Evolutionary conservation across 2,329 filamentous ascomycete species (phyloP), one percentile per base, ranked within the genome.

Genomic region (Septoria linicola): DNA sequence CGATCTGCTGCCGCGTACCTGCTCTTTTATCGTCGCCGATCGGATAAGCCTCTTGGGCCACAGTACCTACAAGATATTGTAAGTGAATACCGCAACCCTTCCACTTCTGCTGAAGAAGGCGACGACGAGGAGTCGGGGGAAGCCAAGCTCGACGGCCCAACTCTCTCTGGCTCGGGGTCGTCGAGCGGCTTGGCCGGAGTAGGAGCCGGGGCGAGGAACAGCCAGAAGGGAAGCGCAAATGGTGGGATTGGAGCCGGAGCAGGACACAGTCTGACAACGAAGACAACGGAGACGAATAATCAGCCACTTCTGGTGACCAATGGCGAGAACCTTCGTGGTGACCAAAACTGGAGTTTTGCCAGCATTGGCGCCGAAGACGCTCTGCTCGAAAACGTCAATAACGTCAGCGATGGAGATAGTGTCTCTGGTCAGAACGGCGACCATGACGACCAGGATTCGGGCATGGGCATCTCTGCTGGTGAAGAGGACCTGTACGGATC

Each of bases 11-110:
- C 87, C 16, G 93, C 93, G 0, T 99, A 99, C 70, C 80, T 99
- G 8, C 78, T 99, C 27, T 99, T 99, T 76, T 99, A 99, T 73
- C 88, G 93, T 34, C 87, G 93, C 51, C 86, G 89, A 58, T 89
- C 89, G 4, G 77, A 80, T 6, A 72, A 72, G 55, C 87, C 89
- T 57, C 82, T 99, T 59, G 93, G 93, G 51, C 91, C 91, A 20
- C 79, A 84, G 37, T 80, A 80, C 44, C 84, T 96, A 54, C 80
- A 84, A 60, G 76, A 84, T 59, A 83, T 96, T 42, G 76, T 88
- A 47, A 80, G 84, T 45, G 76, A 79, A 49, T 87, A 80, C 64
- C 77, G 79, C 57, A 78, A 79, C 53, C 72, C 77, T 45, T 68
- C 70, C 20, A 68, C 54, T 36, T 51, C 61, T 44, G 80, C 81